Evolutionary conservation across 2,329 filamentous ascomycete species (phyloP), one percentile per base, ranked within the genome.

Genomic region (Neofusicoccum ribis): DNA sequence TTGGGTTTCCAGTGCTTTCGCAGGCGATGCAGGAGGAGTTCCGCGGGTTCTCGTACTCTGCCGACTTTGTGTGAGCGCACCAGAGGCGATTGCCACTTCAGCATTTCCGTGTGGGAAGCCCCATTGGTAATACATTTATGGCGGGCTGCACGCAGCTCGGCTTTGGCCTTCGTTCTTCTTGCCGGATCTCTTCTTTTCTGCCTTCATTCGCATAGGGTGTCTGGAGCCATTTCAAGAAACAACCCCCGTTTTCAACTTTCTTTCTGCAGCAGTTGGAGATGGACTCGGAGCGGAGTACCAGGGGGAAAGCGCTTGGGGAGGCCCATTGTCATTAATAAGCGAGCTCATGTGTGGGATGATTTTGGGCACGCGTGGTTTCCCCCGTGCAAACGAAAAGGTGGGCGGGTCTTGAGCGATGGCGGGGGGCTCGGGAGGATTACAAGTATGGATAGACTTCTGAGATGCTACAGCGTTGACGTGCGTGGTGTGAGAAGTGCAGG

Each of bases 11-110:
- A 97, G 95, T 99, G 50, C 86, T 99, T 69, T 96, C 94, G 34
- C 95, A 98, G 83, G 92, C 93, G 49, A 98, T 98, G 93, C 95
- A 99, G 82, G 95, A 99, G 82, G 93, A 99, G 78, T 99, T 99
- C 90, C 89, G 95, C 66, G 95, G 95, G 70, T 99, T 99, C 83
- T 98, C 94, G 31, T 99, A 99, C 81, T 95, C 92, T 61, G 91
- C 92, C 67, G 93, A 97, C 78, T 96, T 96, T 80, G 90, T 90
- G 61, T 78, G 72, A 72, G 54, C 34, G 49, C 9, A 36, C 44
- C 7, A 39, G 39, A 31, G 50, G 47, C 27, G 47, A 50, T 11
- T 15, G 23, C 20, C 47, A n/a, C 15, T 50, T 51, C 49, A 36
- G 49, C 49, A 17, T 51, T 49, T 49, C 46, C 9, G 3, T 23